Base-by-base conservation (phyloP, 441 rosid species). In the Oxalis stricta region DNA sequence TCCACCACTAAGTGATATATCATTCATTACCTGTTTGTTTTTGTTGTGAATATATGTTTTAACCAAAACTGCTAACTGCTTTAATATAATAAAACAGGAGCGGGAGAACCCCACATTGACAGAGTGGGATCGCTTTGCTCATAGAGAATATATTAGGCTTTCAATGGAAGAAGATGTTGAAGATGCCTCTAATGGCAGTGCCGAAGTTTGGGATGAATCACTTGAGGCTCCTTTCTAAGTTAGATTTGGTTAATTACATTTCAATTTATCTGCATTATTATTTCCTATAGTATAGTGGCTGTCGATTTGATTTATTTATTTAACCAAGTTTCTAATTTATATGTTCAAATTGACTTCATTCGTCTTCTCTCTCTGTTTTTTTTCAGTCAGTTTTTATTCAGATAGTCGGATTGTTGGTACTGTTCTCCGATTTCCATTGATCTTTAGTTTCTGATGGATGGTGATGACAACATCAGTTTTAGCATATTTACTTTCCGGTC, bases 121-220 rank as follows among this genome's bases (percentile, higher is more conserved):
- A 20, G 98, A 91, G n/a, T 91, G 99, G 96, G 99, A 91, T 59
- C 85, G 96, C 10, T 91, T 91, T 72, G 96, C 99, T 0, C 98
- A 85, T 66, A 71, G 96, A 69, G 98, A 91, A 66, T 91, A 91
- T 47, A 83, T 91, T 5, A 75, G 93, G 63, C 91, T 89, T 20
- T 89, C 96, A 9, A 89, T 85, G 98, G 98, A 89, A 67, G 96
- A 89, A 66, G 98, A 89, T 56, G 92, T 78, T 9, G 98, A 89
- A 62, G 94, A 82, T 68, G 94, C 77, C 37, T 89, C 97, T 13
- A 84, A 82, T 64, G 97, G 97, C 61, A 89, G 95, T 69, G 95
- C 79, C 26, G 95, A 89, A 41, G 88, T 79, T 22, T 89, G 97
- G 97, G 97, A 89, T 59, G 95, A 89, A 72, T 77, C 92, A 23